Conservation (phyloP, 192 early-diverging fungal species). For the Rhizoclosmatium sp. region DNA sequence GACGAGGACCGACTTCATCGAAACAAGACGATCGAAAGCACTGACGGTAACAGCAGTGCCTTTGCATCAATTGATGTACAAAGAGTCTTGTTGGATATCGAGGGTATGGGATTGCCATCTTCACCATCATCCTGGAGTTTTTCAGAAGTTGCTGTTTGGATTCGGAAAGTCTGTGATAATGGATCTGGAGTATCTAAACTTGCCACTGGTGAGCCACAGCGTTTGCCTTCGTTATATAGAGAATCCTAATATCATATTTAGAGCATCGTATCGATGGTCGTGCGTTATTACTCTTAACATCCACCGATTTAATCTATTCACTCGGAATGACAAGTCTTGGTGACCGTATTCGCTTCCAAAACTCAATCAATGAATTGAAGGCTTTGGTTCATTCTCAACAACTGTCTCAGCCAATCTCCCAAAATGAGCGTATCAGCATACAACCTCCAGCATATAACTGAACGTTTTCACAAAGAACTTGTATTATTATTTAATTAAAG, state of each 20-base stretch:
- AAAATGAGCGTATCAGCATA: neutral
- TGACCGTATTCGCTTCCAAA: slow-evolving; percentile 2
- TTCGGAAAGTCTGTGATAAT: neutral
- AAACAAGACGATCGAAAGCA: neutral
- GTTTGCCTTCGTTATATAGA: neutral
- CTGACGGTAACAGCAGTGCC: neutral
- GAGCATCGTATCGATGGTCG: slow-evolving; percentile 16
- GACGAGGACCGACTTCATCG: too few species aligned
- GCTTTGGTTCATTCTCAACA: neutral
- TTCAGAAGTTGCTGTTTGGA: neutral
- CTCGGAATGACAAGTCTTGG: neutral
- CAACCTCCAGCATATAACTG: neutral
- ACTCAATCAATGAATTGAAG: neutral
- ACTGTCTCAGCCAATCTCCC: neutral
- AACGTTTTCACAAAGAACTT: neutral
- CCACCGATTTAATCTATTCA: neutral
- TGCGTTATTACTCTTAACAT: slow-evolving; percentile 4
- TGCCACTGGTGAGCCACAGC: neutral
- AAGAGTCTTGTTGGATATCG: neutral
- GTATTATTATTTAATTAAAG: too few species aligned
- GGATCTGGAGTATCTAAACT: neutral
- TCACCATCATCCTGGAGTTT: neutral
- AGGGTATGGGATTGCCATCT: neutral
- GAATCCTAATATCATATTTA: neutral
- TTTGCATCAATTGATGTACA: neutral